phyloP scores from a whole-genome alignment of 768 basidiomycete species.

The Mycena rosella region DNA sequence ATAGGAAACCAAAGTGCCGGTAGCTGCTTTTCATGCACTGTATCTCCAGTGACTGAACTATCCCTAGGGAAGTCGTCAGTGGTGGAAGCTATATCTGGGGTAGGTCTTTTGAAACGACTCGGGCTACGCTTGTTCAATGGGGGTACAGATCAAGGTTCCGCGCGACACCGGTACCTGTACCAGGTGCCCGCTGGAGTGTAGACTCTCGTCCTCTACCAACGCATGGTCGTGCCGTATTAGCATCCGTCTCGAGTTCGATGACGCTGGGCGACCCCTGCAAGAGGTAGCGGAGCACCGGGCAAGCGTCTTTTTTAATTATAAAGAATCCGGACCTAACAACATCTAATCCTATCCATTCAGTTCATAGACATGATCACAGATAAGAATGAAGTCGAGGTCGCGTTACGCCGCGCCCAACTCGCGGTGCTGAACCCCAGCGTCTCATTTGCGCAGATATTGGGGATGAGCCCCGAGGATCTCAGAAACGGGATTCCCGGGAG shows the following conservation, averaged over 20 bases:
- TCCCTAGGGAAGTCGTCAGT: slow-evolving; percentile 56
- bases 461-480: slow-evolving; percentile 26
- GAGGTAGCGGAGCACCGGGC: no score
- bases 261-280: no score
- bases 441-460: slow-evolving; percentile 17
- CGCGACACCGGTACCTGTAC: slow-evolving; percentile 46
- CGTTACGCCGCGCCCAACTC: slow-evolving; percentile 61
- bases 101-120: no score
- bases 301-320: no score
- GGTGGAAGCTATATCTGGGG: slow-evolving; percentile 65
- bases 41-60: not conserved
- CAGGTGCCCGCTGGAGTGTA: slow-evolving; percentile 54
- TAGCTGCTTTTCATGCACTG: not conserved
- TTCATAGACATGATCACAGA: slow-evolving; percentile 47
- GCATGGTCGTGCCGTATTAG: slow-evolving; percentile 54
- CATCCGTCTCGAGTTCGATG: slow-evolving; percentile 54
- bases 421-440: slow-evolving; percentile 53
- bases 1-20: slow-evolving; percentile 68
- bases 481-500: not conserved
- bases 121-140: no score
- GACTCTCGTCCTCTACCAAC: slow-evolving; percentile 39
- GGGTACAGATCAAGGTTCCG: slow-evolving; percentile 63
- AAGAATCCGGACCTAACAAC: no score
- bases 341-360: no score
- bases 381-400: slow-evolving; percentile 54